A percentile compares a stretch with the other conserved stretches of the same genome.
Evolutionary conservation across 768 basidiomycete genomes (phyloP).

Genomic region (Mycena vitilis): DNA sequence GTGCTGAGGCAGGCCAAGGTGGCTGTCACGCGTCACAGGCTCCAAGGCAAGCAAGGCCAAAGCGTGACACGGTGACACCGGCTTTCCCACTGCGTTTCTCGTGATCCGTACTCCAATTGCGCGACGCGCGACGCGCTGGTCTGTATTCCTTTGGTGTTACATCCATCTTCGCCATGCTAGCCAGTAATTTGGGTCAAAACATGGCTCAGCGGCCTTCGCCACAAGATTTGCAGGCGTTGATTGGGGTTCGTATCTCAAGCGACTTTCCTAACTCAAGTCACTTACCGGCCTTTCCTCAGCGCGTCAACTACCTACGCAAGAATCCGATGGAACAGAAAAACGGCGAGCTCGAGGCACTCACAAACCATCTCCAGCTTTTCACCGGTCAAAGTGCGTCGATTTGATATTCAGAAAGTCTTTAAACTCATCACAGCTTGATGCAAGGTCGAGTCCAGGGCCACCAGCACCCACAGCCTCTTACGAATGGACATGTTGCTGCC

Average conservation of each 20-base stretch:
- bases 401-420: background rate
- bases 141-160: background rate
- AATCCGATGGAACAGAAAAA: conserved; percentile 61
- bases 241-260: conserved; percentile 48
- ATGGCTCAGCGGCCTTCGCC: conserved; percentile 43
- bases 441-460: conserved; percentile 40
- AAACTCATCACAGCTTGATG: background rate
- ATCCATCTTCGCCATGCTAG: conserved; percentile 45
- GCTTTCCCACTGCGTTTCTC: background rate
- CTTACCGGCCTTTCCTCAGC: conserved; percentile 44
- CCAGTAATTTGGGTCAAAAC: conserved; percentile 49
- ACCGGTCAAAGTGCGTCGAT: conserved; percentile 40
- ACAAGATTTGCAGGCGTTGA: conserved; percentile 56
- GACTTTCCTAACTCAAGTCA: conserved; percentile 31
- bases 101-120: conserved; percentile 34
- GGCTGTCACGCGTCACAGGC: too few relatives aligned
- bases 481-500: conserved; percentile 47
- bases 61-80: too few relatives aligned
- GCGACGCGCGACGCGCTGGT: conserved; percentile 29
- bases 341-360: conserved; percentile 57
- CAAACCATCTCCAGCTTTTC: conserved; percentile 61
- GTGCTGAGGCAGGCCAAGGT: too few relatives aligned
- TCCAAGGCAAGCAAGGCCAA: too few relatives aligned
- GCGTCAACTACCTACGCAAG: conserved; percentile 60
- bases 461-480: conserved; percentile 40